Evolutionary conservation across 768 basidiomycete species (phyloP).

Genomic region (Asterophora parasitica): DNA sequence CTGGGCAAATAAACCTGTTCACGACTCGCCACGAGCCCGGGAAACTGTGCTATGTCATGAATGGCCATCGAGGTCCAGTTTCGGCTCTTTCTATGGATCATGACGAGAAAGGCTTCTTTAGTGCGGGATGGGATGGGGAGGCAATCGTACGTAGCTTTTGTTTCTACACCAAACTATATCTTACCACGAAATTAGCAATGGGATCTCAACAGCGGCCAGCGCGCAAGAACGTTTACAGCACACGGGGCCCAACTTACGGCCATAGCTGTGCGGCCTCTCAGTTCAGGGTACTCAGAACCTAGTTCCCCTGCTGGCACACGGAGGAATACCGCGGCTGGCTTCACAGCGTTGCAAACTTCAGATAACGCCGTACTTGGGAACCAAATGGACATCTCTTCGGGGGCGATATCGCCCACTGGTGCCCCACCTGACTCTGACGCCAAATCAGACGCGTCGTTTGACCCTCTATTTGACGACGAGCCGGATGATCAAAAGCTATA

Average conservation of each 20-base stretch:
- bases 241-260: constrained; percentile 85
- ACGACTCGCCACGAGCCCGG: constrained; percentile 93
- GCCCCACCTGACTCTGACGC: constrained; percentile 44
- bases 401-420: constrained; percentile 7
- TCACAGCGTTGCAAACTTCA: constrained; percentile 2
- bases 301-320: constrained; percentile 14
- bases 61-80: constrained; percentile 75
- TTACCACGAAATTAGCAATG: constrained; percentile 82
- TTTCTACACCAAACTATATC: constrained; percentile 6
- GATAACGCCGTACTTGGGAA: constrained; percentile 17
- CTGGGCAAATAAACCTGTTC: constrained; percentile 89
- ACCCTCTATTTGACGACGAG: constrained; percentile 89
- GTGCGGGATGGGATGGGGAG: constrained; percentile 93
- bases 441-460: constrained; percentile 77
- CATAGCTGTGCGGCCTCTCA: constrained; percentile 69
- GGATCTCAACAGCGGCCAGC: constrained; percentile 91
- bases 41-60: constrained; percentile 63
- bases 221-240: constrained; percentile 68
- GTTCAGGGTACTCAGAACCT: constrained; percentile 29
- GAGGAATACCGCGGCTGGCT: constrained; percentile 1
- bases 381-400: constrained; percentile 14
- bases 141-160: constrained; percentile 56
- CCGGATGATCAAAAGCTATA: constrained; percentile 36
- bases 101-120: constrained; percentile 82
- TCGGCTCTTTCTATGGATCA: constrained; percentile 80